These are phyloP conservation scores for Amphirosellinia nigrospora DNA, from an alignment of 495 filamentous ascomycete genomes.

Conservation along the genomic window DNA sequence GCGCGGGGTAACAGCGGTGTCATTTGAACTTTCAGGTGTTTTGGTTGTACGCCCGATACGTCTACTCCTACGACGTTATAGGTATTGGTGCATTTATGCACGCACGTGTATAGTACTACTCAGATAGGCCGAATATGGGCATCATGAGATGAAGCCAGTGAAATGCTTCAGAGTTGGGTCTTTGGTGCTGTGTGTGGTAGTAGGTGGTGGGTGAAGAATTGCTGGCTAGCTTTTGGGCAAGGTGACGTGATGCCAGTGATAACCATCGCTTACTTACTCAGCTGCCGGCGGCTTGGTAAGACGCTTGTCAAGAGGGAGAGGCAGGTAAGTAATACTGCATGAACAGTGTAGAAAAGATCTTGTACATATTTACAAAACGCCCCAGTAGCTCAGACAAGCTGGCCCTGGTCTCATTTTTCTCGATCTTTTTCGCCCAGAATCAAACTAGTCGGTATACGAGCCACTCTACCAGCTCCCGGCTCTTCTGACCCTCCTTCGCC, in stretches of 20 bases:
- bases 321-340: not conserved
- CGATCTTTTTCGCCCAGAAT: not conserved
- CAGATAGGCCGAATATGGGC: not conserved
- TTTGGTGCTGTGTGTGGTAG: not conserved
- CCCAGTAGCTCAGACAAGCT: constrained; percentile 12
- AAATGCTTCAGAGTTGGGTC: not conserved
- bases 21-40: not conserved
- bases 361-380: constrained; percentile 45
- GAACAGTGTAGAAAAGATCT: constrained; percentile 29
- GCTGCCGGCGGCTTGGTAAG: not conserved
- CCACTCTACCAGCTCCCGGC: not conserved
- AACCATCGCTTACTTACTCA: not conserved
- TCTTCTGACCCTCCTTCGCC: constrained; percentile 9
- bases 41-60: constrained; percentile 7
- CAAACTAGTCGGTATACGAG: not conserved
- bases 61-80: not conserved
- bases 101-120: not conserved
- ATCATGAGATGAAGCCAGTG: not conserved
- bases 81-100: not conserved
- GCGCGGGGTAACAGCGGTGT: not conserved
- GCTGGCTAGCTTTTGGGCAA: not conserved
- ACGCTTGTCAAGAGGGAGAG: not conserved
- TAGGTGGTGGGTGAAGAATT: not conserved
- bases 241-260: not conserved
- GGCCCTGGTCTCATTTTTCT: constrained; percentile 13